Evolutionary conservation across 306 rosid species (phyloP), one percentile per base, ranked within the genome.

Genomic region (Gleditsia sinensis): DNA sequence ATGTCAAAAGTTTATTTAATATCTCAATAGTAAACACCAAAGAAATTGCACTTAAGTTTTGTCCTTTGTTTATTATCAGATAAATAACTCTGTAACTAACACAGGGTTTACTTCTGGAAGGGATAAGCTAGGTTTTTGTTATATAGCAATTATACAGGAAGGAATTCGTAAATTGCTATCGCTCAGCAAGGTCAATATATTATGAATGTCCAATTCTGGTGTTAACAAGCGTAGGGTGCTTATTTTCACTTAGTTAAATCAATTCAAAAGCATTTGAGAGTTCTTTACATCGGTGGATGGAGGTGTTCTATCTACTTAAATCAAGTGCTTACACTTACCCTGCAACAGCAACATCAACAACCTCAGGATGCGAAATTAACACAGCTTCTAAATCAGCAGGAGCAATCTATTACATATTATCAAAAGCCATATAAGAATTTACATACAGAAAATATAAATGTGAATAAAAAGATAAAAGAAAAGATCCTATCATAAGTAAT

Each of bases 361-460:
- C n/a, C 76, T 76, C 96, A 14, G 88, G 81, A 68, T 67, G 81
- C 42, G 37, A 55, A 50, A 80, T 74, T 65, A 85, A 67, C 51
- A 85, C 71, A 5, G 82, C 84, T 75, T 85, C 88, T 56, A 85
- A 71, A 81, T 85, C 88, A 34, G 86, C 84, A 21, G 88, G 88
- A 73, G 86, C 82, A 75, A 85, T 85, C 88, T 85, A 84, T 67
- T 42, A 64, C 51, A 67, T 10, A 61, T 61, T 28, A 68, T 68
- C 65, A 59, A 14, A 43, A 32, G 45, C 45, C 75, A 75, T n/a
- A n/a, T 70, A 59, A 69, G 67, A 28, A 69, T 11, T 6, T 21
- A 6, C 33, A 32, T 39, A 53, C 43, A 66, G 12, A 49, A 67
- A 20, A 23, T 48, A 5, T 16, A 37, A 49, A 37, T 9, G 16